These are phyloP conservation scores for Seiridium cupressi DNA, from an alignment of 2,329 filamentous ascomycete genomes.

Conservation along the genomic window DNA sequence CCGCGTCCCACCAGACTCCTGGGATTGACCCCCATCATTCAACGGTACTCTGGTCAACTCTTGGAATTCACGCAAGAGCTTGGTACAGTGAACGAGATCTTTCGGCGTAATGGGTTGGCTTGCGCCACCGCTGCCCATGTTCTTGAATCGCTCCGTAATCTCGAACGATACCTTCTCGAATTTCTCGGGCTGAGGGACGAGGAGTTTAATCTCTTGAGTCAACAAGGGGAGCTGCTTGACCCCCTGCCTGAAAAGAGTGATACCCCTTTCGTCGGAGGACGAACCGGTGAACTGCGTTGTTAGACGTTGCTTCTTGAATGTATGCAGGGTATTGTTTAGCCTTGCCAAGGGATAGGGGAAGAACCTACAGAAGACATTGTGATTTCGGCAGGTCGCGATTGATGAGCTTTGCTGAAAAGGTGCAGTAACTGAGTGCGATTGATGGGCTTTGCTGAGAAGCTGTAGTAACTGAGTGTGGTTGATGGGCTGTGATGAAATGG, in stretches of 20 bases:
- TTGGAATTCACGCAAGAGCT: neutral
- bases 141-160: neutral
- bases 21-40: neutral
- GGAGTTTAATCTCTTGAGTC: neutral
- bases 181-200: neutral
- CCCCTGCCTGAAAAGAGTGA: neutral
- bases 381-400: neutral
- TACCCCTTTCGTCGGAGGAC: neutral
- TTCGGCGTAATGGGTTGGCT: neutral
- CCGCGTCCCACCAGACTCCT: neutral
- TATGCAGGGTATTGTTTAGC: neutral
- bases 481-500: neutral
- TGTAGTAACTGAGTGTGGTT: too few relatives aligned
- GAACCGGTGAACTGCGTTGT: neutral
- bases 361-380: neutral
- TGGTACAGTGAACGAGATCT: neutral
- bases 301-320: neutral
- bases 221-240: neutral
- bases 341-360: neutral
- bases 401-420: neutral
- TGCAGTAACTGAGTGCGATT: too few relatives aligned
- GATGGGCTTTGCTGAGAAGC: too few relatives aligned
- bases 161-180: neutral
- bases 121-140: neutral
- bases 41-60: neutral